Conservation (phyloP, 805 yeast genomes). For the Pichia exigua region DNA sequence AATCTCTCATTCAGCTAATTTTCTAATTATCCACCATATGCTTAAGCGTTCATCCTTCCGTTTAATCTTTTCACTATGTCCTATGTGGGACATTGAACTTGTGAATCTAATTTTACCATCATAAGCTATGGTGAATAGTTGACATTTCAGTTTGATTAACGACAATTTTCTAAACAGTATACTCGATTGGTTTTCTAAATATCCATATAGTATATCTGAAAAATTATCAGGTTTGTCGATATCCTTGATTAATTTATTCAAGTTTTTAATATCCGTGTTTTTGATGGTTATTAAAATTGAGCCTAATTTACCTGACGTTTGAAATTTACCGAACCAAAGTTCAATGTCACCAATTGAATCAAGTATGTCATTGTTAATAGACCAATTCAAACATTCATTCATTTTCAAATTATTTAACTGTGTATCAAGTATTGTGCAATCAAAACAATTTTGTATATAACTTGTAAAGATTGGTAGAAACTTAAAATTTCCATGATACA, state of each 20-base stretch:
- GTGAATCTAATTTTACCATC: conserved; percentile 27
- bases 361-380: conserved; percentile 1
- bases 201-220: conserved; percentile 15
- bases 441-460: conserved; percentile 19
- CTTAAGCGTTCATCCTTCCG: conserved; percentile 20
- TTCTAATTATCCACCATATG: conserved; percentile 21
- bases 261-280: conserved; percentile 17
- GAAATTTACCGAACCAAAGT: conserved; percentile 18
- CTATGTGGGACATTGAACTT: conserved; percentile 20
- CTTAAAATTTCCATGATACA: conserved; percentile 16
- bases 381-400: conserved; percentile 7
- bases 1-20: neutral
- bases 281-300: conserved; percentile 21
- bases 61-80: conserved; percentile 10
- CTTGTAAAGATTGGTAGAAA: conserved; percentile 16
- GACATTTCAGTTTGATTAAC: conserved; percentile 23
- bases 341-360: conserved; percentile 2
- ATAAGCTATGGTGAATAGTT: conserved; percentile 19
- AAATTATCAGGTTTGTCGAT: conserved; percentile 5
- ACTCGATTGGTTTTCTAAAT: conserved; percentile 19
- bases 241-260: conserved; percentile 1
- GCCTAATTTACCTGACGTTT: conserved; percentile 16
- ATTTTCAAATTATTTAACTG: conserved; percentile 1
- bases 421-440: conserved; percentile 18
- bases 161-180: conserved; percentile 21